Evolutionary conservation across 768 basidiomycete species (phyloP).

Genomic region (Naganishia vishniacii): DNA sequence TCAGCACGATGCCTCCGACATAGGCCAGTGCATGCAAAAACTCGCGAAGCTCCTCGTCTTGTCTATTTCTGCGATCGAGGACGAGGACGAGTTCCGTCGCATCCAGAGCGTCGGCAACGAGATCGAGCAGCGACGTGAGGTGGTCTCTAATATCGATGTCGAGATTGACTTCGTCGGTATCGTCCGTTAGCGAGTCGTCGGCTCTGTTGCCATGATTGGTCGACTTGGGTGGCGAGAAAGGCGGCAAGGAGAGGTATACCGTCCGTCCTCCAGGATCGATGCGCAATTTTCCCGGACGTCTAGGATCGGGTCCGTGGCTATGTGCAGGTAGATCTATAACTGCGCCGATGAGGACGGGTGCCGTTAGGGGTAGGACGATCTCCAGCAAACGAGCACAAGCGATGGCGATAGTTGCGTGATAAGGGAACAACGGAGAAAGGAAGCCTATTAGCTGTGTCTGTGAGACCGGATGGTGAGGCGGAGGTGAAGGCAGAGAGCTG

Average conservation of each 20-base stretch:
- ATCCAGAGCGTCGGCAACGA: conserved; percentile 40
- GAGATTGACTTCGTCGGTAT: conserved; percentile 7
- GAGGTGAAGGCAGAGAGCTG: conserved; percentile 17
- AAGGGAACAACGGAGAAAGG: conserved; percentile 41
- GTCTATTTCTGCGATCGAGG: conserved; percentile 37
- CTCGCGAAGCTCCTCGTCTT: conserved; percentile 37
- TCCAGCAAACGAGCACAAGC: conserved; percentile 35
- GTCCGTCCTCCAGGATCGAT: conserved; percentile 20
- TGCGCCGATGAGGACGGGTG: conserved; percentile 37
- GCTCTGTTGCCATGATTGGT: not conserved
- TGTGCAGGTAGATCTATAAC: conserved; percentile 34
- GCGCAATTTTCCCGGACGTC: not conserved
- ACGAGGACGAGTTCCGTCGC: conserved; percentile 41
- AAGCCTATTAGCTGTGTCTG: conserved; percentile 28
- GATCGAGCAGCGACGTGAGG: conserved; percentile 44
- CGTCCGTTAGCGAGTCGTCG: not conserved
- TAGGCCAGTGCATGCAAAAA: conserved; percentile 45
- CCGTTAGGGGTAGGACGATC: conserved; percentile 40
- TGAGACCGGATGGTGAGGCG: conserved; percentile 26
- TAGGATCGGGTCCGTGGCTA: conserved; percentile 3
- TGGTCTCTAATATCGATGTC: conserved; percentile 41
- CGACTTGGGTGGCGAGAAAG: conserved; percentile 6
- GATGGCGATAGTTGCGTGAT: conserved; percentile 33
- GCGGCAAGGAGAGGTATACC: conserved; percentile 20
- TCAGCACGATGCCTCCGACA: conserved; percentile 41